Base-by-base conservation (phyloP, 768 basidiomycete genomes). In the Butyriboletus loyo region DNA sequence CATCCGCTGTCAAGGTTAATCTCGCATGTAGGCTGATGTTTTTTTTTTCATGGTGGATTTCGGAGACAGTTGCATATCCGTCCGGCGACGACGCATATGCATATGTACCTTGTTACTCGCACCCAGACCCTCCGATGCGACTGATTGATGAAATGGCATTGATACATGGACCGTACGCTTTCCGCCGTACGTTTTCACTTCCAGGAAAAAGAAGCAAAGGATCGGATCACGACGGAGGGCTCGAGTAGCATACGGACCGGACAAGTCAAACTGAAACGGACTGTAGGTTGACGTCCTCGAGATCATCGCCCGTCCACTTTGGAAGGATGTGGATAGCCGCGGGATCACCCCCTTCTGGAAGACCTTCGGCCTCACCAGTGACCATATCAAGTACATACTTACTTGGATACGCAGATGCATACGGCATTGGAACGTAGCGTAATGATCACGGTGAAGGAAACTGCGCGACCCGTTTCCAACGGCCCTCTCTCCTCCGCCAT, bases 1-100 rank as follows among this genome's bases (percentile, higher is more conserved):
- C 44, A 21, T 27, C 53, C 53, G 35, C 49, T 46, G 25, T 42
- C 54, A 53, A 65, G 45, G 65, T 67, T 66, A 66, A 66, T 66
- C 65, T 59, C 54, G 52, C 55, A 41, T 56, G 40, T 11, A 27
- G 17, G 46, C n/a, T 31, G 25, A 21, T 34, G 34, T 34, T 34
- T 48, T 53, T 52, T 48, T 53, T 52, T 49, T 38, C 9, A 17
- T 62, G 50, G 52, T 34, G 55, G 46, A 57, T 65, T 50, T 59
- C 42, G 50, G 54, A 27, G n/a, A 24, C 35, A 35, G n/a, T 44
- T 40, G 22, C 39, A 53, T 24, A 30, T 35, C 27, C 31, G 32
- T 34, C 45, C 21, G 22, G 22, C 17, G 22, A 44, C 49, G 15
- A 22, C 25, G 24, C 36, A 19, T 30, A 36, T 6, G 17, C 15